Evolutionary conservation across 2,329 filamentous ascomycete species (phyloP), one percentile per base, ranked within the genome.

Genomic region (Aphanocladium album): DNA sequence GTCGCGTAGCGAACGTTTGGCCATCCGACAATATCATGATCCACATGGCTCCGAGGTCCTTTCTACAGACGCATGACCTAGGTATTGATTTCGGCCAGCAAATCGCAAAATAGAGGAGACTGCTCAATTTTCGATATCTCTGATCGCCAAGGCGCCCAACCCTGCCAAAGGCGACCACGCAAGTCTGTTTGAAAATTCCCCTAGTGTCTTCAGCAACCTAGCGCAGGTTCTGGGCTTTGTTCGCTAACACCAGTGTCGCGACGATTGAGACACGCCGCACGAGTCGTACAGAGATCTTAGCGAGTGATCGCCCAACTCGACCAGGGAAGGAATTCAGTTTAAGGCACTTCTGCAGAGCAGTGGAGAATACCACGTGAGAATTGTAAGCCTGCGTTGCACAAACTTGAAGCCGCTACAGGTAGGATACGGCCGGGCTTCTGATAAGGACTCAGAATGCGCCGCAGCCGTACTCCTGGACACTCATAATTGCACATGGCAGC

Each of bases 311-410:
- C 30, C 21, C 17, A 37, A 5, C 25, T 39, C 17, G 39, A 45
- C 52, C 30, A 33, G 39, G 52, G 37, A 12, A 45, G 37, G n/a
- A n/a, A n/a, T n/a, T n/a, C 16, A 39, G 27, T 57, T 8, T 58
- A 47, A 59, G 47, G 57, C 56, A 58, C 46, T 51, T 52, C 57
- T 59, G 57, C 57, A 59, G 17, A 16, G 47, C 33, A 25, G 57
- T 59, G 57, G 57, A 52, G 57, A 57, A 50, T 11, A 41, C 47
- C 57, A 59, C 57, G 57, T 59, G 57, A 59, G 47, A 52, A 59
- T 52, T 23, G 35, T 37, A 45, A 37, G 47, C 47, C 5, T n/a
- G 27, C 43, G 47, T 52, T 59, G 45, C 57, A 59, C 57, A 59
- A 59, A 17, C 37, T 30, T 35, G 47, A 59, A 59, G 27, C 43